Conservation (phyloP, 2,329 filamentous ascomycete genomes). For the Calonectria honghensis region DNA sequence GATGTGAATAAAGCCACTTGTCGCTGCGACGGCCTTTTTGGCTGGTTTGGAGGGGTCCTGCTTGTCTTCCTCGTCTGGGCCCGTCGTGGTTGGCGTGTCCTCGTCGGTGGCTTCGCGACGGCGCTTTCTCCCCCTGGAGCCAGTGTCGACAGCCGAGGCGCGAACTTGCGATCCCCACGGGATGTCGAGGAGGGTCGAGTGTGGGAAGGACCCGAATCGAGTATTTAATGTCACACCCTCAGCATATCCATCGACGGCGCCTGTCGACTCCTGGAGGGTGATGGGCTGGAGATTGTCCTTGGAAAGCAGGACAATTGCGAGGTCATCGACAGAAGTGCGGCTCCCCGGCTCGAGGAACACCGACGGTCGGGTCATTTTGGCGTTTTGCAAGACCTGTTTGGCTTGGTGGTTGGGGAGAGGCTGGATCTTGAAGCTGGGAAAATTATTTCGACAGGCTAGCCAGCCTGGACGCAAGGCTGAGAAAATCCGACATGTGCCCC, state of each 20-base stretch:
- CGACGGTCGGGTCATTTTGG: conserved; percentile 70
- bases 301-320: conserved; percentile 91
- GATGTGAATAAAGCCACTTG: conserved; percentile 85
- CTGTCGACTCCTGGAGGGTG: conserved; percentile 77
- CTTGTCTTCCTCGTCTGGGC: conserved; percentile 59
- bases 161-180: conserved; percentile 95
- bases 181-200: conserved; percentile 83
- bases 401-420: conserved; percentile 22
- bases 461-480: conserved; percentile 36
- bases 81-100: conserved; percentile 61
- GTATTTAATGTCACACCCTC: conserved; percentile 91
- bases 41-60: conserved; percentile 58
- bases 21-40: conserved; percentile 72
- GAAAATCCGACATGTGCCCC: conserved; percentile 33
- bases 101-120: conserved; percentile 70
- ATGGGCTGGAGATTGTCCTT: conserved; percentile 89
- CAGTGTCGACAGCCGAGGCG: conserved; percentile 92
- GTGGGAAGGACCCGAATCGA: conserved; percentile 92
- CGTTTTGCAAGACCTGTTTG: conserved; percentile 33
- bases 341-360: conserved; percentile 86
- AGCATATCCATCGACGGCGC: conserved; percentile 81
- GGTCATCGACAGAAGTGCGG: conserved; percentile 76
- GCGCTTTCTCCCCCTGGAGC: conserved; percentile 85
- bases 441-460: conserved; percentile 42
- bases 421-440: conserved; percentile 35